These are phyloP conservation scores for Chrysophaeum taylorii DNA, from an alignment of 352 stramenopile species.

Conservation along the genomic window DNA sequence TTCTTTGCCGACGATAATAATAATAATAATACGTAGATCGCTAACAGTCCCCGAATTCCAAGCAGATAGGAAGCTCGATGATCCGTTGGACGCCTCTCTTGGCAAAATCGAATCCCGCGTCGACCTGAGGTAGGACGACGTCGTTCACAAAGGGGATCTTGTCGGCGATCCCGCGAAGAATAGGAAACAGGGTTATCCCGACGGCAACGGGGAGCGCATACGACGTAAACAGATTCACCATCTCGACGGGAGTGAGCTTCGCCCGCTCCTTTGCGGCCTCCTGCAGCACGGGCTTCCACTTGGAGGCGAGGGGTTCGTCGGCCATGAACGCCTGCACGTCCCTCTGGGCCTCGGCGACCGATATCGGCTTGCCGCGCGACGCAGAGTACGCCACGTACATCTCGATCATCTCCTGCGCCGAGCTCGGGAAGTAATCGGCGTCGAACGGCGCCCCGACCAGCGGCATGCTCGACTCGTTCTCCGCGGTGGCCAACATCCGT, in stretches of 20 bases:
- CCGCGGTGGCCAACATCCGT: too few species aligned
- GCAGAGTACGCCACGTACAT: not conserved
- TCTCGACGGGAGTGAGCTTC: not conserved
- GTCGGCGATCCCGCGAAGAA: not conserved
- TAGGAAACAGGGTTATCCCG: not conserved
- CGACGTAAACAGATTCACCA: constrained; percentile 4
- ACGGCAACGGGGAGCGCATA: constrained; percentile 4
- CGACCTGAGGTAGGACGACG: not conserved
- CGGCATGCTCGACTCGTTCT: too few species aligned
- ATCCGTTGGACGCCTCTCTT: not conserved
- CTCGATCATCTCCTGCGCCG: not conserved
- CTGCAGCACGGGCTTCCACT: constrained; percentile 3
- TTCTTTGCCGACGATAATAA: too few species aligned
- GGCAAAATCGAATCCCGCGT: not conserved
- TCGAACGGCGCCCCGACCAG: too few species aligned
- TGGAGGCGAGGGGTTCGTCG: not conserved
- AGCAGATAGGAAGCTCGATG: constrained; percentile 8
- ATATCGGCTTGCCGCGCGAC: not conserved
- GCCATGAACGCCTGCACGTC: constrained; percentile 7
- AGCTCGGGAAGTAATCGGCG: not conserved
- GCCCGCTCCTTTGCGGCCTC: not conserved
- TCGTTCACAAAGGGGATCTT: not conserved
- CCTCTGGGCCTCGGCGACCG: not conserved
- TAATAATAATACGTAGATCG: too few species aligned
- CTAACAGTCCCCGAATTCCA: constrained; percentile 16